These are phyloP conservation scores for Paraleonurus japonicus DNA, from an alignment of 257 asterid genomes.

Conservation along the genomic window DNA sequence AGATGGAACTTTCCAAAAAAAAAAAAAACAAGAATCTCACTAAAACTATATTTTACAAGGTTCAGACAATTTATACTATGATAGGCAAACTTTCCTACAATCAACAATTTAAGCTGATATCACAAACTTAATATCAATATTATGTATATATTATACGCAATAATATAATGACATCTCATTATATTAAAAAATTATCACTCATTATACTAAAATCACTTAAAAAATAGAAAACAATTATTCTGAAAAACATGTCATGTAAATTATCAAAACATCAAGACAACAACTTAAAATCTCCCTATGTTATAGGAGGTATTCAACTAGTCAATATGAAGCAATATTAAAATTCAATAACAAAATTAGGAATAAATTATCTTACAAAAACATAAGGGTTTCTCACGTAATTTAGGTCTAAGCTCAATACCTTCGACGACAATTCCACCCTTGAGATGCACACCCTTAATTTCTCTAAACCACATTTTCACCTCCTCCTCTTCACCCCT, in stretches of 20 bases:
- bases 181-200: not conserved
- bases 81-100: no score
- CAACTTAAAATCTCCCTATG: not conserved
- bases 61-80: no score
- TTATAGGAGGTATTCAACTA: no score
- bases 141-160: no score
- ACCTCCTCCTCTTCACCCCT: conserved; percentile 39
- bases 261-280: no score
- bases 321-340: not conserved
- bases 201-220: not conserved
- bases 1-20: no score
- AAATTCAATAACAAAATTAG: not conserved
- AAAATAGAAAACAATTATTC: not conserved
- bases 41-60: no score
- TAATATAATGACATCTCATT: no score
- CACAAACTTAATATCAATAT: no score
- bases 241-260: not conserved
- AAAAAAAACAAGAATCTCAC: no score
- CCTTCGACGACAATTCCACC: conserved; percentile 80
- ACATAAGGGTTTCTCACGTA: not conserved
- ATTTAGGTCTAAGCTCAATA: conserved; percentile 72
- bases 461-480: conserved; percentile 58
- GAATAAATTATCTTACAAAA: not conserved
- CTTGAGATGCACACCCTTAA: conserved; percentile 61
- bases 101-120: no score